Evolutionary conservation across 495 filamentous ascomycete genomes (phyloP).

Genomic region (Penicillium maclennaniae): DNA sequence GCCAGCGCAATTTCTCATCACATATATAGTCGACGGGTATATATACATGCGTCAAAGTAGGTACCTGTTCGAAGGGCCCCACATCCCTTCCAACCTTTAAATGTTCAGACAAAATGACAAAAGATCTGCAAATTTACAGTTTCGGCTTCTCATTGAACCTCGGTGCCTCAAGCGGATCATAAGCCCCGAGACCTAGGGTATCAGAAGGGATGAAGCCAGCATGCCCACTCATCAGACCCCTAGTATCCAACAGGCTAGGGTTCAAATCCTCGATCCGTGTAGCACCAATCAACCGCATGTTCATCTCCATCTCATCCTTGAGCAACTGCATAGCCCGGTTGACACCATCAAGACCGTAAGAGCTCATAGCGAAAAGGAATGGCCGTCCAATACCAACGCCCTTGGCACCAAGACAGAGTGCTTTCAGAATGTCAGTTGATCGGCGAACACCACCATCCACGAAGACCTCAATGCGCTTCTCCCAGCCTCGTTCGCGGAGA

Average conservation of each 20-base stretch:
- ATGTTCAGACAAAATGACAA: neutral
- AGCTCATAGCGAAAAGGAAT: constrained; percentile 93
- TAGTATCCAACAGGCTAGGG: constrained; percentile 71
- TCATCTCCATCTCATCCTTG: constrained; percentile 99
- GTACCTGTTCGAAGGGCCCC: neutral
- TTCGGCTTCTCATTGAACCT: constrained; percentile 58
- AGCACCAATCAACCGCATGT: constrained; percentile 89
- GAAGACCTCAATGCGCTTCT: constrained; percentile 84
- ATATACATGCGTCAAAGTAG: neutral
- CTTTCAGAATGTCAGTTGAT: constrained; percentile 94
- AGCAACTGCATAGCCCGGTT: constrained; percentile 90
- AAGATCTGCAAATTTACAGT: constrained; percentile 26
- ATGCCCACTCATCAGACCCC: constrained; percentile 66
- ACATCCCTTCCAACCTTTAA: no score
- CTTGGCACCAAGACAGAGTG: constrained; percentile 85
- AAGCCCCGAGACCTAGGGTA: constrained; percentile 58
- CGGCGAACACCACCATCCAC: constrained; percentile 88
- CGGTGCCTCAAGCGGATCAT: constrained; percentile 63
- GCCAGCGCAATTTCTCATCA: no score
- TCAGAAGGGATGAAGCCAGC: constrained; percentile 63
- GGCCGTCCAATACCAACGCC: constrained; percentile 93
- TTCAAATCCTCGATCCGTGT: constrained; percentile 70
- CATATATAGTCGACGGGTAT: neutral
- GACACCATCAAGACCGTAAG: constrained; percentile 85
- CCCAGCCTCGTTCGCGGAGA: constrained; percentile 73